These are phyloP conservation scores for Petunia axillaris DNA, from an alignment of 257 asterid species.

Conservation along the genomic window DNA sequence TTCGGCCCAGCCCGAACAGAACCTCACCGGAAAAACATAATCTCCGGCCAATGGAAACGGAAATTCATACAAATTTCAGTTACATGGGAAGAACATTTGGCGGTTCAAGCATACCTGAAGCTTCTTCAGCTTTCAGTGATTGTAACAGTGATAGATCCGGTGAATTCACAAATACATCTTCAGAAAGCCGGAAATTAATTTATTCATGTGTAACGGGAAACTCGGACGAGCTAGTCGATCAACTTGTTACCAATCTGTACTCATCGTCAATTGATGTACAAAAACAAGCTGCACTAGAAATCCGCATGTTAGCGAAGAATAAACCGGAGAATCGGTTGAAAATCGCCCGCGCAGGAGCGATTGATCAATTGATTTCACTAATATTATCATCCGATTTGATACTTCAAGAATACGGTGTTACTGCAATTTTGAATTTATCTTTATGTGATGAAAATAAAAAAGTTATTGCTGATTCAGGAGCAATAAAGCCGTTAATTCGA, in stretches of 20 bases:
- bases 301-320: constrained; percentile 82
- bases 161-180: constrained; percentile 72
- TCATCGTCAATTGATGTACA: constrained; percentile 59
- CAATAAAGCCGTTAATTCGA: constrained; percentile 71
- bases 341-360: constrained; percentile 84
- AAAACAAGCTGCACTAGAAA: constrained; percentile 84
- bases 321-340: constrained; percentile 76
- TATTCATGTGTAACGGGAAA: constrained; percentile 68
- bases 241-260: constrained; percentile 66
- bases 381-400: constrained; percentile 66
- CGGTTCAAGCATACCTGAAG: constrained; percentile 47
- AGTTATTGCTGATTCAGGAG: constrained; percentile 72
- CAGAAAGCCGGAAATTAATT: constrained; percentile 72
- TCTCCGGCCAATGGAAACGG: constrained; percentile 61
- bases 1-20: constrained; percentile 25
- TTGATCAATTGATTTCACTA: constrained; percentile 67
- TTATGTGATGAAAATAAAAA: constrained; percentile 87
- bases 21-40: background rate
- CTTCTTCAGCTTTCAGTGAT: constrained; percentile 89
- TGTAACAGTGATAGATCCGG: constrained; percentile 96
- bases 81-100: constrained; percentile 70
- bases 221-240: constrained; percentile 69
- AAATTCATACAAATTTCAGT: constrained; percentile 48
- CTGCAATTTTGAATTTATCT: constrained; percentile 81
- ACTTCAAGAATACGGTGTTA: constrained; percentile 87